A percentile compares a stretch with the other conserved stretches of the same genome.
Evolutionary conservation across 177 flowering plant species (phyloP).

Genomic region (Vitis hybrid): DNA sequence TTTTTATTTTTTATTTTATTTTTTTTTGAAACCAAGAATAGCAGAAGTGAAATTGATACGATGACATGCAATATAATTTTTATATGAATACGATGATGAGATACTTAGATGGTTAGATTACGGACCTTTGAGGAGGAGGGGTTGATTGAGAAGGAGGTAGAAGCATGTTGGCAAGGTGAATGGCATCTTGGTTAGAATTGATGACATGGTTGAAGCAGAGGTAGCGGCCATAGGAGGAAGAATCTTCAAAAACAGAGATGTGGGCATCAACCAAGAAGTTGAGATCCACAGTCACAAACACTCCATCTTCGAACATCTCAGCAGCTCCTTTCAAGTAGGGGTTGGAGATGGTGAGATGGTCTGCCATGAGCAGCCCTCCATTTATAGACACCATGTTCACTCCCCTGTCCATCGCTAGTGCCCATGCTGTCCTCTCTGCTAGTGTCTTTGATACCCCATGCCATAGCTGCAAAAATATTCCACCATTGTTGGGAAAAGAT

Average conservation of each 20-base stretch:
- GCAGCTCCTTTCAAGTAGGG: constrained; percentile 85
- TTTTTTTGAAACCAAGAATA: too few relatives aligned
- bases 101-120: too few relatives aligned
- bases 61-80: too few relatives aligned
- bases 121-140: constrained; percentile 34
- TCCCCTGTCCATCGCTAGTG: constrained; percentile 81
- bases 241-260: constrained; percentile 59
- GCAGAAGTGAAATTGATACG: too few relatives aligned
- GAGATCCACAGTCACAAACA: constrained; percentile 67
- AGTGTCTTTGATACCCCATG: constrained; percentile 77
- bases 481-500: too few relatives aligned
- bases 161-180: constrained; percentile 44
- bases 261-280: constrained; percentile 68
- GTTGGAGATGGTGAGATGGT: constrained; percentile 39
- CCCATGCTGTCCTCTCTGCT: constrained; percentile 95
- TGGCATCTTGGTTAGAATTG: constrained; percentile 50
- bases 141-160: constrained; percentile 30
- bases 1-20: too few relatives aligned
- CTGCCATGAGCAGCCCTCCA: constrained; percentile 47
- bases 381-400: constrained; percentile 77
- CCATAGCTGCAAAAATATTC: constrained; percentile 54
- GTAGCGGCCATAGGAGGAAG: constrained; percentile 75
- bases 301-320: constrained; percentile 85
- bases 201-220: constrained; percentile 69
- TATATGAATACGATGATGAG: too few relatives aligned